phyloP scores from a whole-genome alignment of 257 asterid species.

The Apocynum venetum region DNA sequence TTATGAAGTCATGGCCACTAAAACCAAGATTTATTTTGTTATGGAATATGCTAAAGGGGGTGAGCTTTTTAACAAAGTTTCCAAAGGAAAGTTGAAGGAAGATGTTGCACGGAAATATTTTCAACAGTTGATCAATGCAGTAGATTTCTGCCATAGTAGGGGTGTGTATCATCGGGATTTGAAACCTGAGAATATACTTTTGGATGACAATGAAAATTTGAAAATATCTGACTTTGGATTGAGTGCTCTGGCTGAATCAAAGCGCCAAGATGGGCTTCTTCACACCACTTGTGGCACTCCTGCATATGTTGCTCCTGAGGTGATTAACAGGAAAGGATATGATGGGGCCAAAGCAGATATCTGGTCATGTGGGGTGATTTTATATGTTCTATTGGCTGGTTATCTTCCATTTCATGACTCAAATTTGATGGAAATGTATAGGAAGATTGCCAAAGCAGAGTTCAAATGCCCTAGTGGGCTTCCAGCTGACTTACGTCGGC shows the following conservation, averaged over 20 bases:
- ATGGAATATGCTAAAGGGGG: conserved; percentile 84
- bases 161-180: conserved; percentile 85
- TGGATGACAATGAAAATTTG: conserved; percentile 62
- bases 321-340: conserved; percentile 63
- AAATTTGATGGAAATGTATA: conserved; percentile 74
- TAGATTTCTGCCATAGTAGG: conserved; percentile 79
- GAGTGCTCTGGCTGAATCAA: conserved; percentile 64
- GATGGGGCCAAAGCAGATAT: conserved; percentile 75
- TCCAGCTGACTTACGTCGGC: conserved; percentile 48
- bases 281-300: conserved; percentile 91
- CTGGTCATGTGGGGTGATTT: conserved; percentile 86
- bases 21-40: conserved; percentile 72
- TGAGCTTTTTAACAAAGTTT: conserved; percentile 65
- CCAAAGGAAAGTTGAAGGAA: conserved; percentile 63
- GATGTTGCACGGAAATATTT: conserved; percentile 56
- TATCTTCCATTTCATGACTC: conserved; percentile 75
- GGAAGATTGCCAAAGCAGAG: conserved; percentile 64
- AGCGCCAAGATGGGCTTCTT: conserved; percentile 68
- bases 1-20: conserved; percentile 84
- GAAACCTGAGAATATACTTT: conserved; percentile 69
- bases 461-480: conserved; percentile 66
- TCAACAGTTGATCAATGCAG: conserved; percentile 58
- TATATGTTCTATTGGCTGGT: conserved; percentile 65
- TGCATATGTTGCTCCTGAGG: conserved; percentile 87
- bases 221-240: conserved; percentile 80